Conservation (phyloP, 2,329 filamentous ascomycete species). For the Sarocladiaceae sp. region DNA sequence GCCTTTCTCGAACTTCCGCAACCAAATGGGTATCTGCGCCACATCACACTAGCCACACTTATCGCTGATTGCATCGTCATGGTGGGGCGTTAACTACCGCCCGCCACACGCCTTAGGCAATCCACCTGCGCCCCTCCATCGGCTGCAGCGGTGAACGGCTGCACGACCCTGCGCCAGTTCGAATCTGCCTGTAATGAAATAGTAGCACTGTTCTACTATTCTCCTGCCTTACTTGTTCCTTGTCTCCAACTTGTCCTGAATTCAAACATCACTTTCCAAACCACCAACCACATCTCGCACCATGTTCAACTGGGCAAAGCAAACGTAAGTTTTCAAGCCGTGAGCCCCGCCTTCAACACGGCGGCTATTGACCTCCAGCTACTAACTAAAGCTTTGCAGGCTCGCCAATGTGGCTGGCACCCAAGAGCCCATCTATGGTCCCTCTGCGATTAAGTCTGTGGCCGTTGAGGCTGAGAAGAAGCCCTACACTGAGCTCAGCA, state of each 20-base stretch:
- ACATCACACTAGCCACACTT: slow-evolving; percentile 2
- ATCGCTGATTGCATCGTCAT: slow-evolving; percentile 1
- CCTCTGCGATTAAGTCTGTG: slow-evolving; percentile 81
- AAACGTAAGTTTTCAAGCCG: slow-evolving; percentile 66
- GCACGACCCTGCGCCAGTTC: not conserved
- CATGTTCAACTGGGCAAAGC: slow-evolving; percentile 95
- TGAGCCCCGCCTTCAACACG: not conserved
- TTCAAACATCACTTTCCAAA: not conserved
- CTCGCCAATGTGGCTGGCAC: slow-evolving; percentile 84
- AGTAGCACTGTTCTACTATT: slow-evolving; percentile 7
- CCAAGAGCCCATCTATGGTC: slow-evolving; percentile 92
- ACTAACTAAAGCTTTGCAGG: slow-evolving; percentile 34
- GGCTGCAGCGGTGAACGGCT: slow-evolving; percentile 6
- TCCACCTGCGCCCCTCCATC: not conserved
- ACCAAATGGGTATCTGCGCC: not conserved
- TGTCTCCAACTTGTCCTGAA: not conserved
- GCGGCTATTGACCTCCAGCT: slow-evolving; percentile 10
- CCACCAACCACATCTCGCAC: slow-evolving; percentile 19
- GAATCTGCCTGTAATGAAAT: slow-evolving; percentile 1
- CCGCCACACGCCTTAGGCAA: not conserved
- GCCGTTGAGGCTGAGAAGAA: slow-evolving; percentile 72
- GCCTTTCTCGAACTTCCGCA: too few species aligned
- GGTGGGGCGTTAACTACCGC: not conserved
- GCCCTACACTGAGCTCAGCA: slow-evolving; percentile 75
- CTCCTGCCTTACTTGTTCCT: not conserved